Evolutionary conservation across 768 basidiomycete species (phyloP), one percentile per base, ranked within the genome.

Genomic region (Terana coerulea): DNA sequence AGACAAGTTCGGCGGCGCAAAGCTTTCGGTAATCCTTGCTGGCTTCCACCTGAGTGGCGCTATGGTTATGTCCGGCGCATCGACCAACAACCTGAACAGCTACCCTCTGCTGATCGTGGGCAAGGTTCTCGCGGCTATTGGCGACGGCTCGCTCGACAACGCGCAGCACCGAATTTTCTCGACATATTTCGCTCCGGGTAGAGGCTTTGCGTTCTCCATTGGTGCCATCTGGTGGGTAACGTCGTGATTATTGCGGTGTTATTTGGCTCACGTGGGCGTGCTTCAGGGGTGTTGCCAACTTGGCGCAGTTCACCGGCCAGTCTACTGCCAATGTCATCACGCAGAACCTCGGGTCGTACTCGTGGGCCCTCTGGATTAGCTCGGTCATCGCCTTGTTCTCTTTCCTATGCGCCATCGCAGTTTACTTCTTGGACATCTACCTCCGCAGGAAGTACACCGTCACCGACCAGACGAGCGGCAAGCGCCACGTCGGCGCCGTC

Each of bases 141-240:
- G 72, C 1, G 71, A 72, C 52, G 69, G 72, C 17, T 71, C 70
- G 26, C 55, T 74, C 22, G 72, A 73, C 56, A 73, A 72, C 52
- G 71, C 71, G 2, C 72, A 74, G 55, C 73, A 74, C 57, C 66
- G 72, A 15, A 71, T 74, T 24, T 71, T 74, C 61, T 68, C 71
- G 21, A 72, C 73, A 5, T 74, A 74, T 58, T 73, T 74, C 45
- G 70, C 69, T 3, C 70, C 70, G 12, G 73, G 73, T n/a, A 62
- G 62, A 34, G 73, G 73, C 10, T 71, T 72, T 47, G 71, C 65
- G 21, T 67, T 67, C 52, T 70, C 70, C 24, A 71, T 72, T 40
- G 56, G 45, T 41, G 40, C 64, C 11, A 71, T 71, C 48, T 72
- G 71, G 70, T 68, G 44, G 1, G 10, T 11, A 4, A 17, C 25